A percentile compares a stretch with the other conserved stretches of the same genome.
Conservation (phyloP, 495 filamentous ascomycete genomes). For the Hypoxylon trugodes region DNA sequence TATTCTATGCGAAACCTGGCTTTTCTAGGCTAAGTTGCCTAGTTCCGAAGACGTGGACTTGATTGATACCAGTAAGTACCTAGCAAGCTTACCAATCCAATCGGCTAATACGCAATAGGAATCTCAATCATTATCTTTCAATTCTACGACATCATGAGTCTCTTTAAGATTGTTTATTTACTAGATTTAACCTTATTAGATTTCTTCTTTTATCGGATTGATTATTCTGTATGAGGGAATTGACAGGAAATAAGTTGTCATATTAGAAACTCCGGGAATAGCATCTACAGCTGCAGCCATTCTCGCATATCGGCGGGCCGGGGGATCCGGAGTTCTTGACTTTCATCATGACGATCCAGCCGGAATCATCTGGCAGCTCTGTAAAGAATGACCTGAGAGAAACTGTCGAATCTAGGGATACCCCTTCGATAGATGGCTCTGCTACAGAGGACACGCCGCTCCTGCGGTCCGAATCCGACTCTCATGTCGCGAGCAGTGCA, state of each 20-base stretch:
- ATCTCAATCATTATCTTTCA: conserved; percentile 17
- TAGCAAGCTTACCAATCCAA: conserved; percentile 40
- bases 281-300: background rate
- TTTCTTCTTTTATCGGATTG: too few relatives aligned
- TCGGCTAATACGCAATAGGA: conserved; percentile 22
- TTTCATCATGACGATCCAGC: conserved; percentile 13
- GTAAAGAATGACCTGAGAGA: conserved; percentile 2
- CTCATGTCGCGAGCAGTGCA: conserved; percentile 4
- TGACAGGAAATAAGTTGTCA: too few relatives aligned
- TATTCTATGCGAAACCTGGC: too few relatives aligned
- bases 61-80: too few relatives aligned
- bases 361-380: conserved; percentile 8
- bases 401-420: background rate
- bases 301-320: conserved; percentile 1
- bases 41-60: background rate
- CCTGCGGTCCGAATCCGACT: conserved; percentile 42
- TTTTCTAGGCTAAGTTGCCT: background rate
- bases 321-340: background rate
- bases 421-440: conserved; percentile 24
- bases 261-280: background rate
- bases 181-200: too few relatives aligned
- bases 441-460: conserved; percentile 51
- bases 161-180: background rate
- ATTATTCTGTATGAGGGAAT: too few relatives aligned
- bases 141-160: background rate